A percentile compares a stretch with the other conserved stretches of the same genome.
Evolutionary conservation across 306 rosid species (phyloP).

Genomic region (Alnus rubra): DNA sequence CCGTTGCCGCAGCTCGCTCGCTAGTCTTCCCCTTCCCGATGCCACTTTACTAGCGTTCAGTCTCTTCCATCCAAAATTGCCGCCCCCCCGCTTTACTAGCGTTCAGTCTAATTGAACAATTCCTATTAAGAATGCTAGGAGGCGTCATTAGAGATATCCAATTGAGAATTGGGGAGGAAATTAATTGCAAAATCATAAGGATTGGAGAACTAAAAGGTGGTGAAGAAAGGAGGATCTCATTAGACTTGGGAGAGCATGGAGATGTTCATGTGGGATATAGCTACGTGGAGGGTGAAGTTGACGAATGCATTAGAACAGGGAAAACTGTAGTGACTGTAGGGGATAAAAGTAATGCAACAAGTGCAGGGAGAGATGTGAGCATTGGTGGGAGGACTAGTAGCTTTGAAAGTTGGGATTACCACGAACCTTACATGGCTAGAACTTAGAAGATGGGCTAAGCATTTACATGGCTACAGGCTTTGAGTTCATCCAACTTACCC

Average conservation of each 20-base stretch:
- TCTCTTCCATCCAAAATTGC: too few relatives aligned
- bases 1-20: too few relatives aligned
- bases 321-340: slow-evolving; percentile 64
- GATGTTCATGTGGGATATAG: slow-evolving; percentile 71
- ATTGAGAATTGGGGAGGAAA: slow-evolving; percentile 58
- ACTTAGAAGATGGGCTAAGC: slow-evolving; percentile 99
- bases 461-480: slow-evolving; percentile 82
- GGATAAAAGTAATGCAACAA: slow-evolving; percentile 39
- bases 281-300: too few relatives aligned
- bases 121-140: slow-evolving; percentile 66
- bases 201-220: slow-evolving; percentile 83
- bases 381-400: slow-evolving; percentile 61
- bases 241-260: slow-evolving; percentile 58
- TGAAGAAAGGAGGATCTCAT: slow-evolving; percentile 69
- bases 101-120: too few relatives aligned
- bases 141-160: slow-evolving; percentile 76
- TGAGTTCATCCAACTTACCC: slow-evolving; percentile 33
- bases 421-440: slow-evolving; percentile 94
- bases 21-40: too few relatives aligned
- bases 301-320: slow-evolving; percentile 67
- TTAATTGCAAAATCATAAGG: slow-evolving; percentile 54
- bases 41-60: too few relatives aligned
- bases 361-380: slow-evolving; percentile 39
- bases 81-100: too few relatives aligned
- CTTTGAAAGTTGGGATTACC: slow-evolving; percentile 87